These are phyloP conservation scores for Picochlorum sp. DNA, from an alignment of 139 green algal genomes.

Conservation along the genomic window DNA sequence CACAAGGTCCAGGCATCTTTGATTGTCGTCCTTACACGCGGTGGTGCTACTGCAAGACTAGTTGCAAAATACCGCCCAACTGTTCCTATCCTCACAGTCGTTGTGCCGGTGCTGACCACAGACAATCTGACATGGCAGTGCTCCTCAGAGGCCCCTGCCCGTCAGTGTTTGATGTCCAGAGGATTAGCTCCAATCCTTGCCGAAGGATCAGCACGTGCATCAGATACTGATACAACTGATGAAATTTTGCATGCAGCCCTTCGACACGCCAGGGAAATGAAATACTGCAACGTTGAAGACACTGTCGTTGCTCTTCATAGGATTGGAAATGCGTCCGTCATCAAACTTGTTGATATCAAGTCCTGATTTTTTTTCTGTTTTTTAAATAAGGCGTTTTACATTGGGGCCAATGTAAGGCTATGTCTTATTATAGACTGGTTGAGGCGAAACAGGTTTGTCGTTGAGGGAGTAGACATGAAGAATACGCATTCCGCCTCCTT, in stretches of 20 bases:
- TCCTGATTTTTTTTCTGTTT: no score
- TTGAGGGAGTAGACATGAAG: no score
- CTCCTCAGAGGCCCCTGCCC: slow-evolving; percentile 69
- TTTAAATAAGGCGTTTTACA: no score
- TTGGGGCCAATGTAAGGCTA: no score
- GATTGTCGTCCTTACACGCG: slow-evolving; percentile 83
- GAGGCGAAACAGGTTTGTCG: no score
- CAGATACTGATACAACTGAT: slow-evolving; percentile 86
- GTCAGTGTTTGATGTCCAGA: slow-evolving; percentile 78
- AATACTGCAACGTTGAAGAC: slow-evolving; percentile 71
- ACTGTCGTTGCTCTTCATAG: slow-evolving; percentile 87
- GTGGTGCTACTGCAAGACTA: slow-evolving; percentile 79
- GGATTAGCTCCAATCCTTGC: slow-evolving; percentile 85
- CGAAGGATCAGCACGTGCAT: slow-evolving; percentile 76
- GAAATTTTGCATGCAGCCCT: slow-evolving; percentile 56
- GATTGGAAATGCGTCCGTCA: slow-evolving; percentile 91
- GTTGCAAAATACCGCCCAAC: slow-evolving; percentile 88
- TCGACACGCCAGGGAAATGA: slow-evolving; percentile 61
- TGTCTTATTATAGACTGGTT: no score
- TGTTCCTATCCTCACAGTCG: slow-evolving; percentile 85
- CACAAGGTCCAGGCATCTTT: slow-evolving; percentile 88
- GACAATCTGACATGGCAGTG: slow-evolving; percentile 88
- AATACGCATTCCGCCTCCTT: slow-evolving; percentile 6
- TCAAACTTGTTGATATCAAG: slow-evolving; percentile 84
- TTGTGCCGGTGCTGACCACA: slow-evolving; percentile 81